Percentiles rank a stretch among this genome's conserved stretches.
phyloP scores from a whole-genome alignment of 2,329 filamentous ascomycete genomes.

The Microcera coccophila region DNA sequence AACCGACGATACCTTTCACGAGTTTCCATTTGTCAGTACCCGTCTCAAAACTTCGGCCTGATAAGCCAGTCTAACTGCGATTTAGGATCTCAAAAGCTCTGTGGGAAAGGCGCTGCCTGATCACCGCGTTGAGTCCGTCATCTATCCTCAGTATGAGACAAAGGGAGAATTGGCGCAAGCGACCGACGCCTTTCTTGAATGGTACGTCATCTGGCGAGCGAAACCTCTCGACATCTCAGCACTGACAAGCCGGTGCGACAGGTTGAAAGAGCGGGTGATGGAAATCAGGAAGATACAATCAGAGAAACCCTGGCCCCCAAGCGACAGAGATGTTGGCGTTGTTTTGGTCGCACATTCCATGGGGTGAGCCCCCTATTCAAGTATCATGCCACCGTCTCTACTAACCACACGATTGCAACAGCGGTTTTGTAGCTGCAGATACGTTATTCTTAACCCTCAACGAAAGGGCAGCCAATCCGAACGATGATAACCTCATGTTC shows the following conservation, averaged over 20 bases:
- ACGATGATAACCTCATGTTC: conserved; percentile 55
- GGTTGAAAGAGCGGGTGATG: conserved; percentile 78
- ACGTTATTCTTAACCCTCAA: conserved; percentile 68
- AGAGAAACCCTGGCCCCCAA: conserved; percentile 69
- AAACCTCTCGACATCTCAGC: background rate
- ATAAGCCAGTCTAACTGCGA: background rate
- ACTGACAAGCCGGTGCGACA: conserved; percentile 28
- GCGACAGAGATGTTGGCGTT: conserved; percentile 75
- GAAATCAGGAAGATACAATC: conserved; percentile 68
- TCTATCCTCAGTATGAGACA: conserved; percentile 72
- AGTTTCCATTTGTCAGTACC: conserved; percentile 52
- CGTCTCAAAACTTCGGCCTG: background rate
- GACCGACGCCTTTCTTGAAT: conserved; percentile 44
- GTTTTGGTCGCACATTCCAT: conserved; percentile 80
- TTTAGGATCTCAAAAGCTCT: conserved; percentile 53
- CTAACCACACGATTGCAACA: conserved; percentile 17
- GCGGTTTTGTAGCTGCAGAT: conserved; percentile 80
- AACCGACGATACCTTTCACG: conserved; percentile 64
- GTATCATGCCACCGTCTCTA: background rate
- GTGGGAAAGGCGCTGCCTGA: conserved; percentile 58
- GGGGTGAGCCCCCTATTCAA: conserved; percentile 45
- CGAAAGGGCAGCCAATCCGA: conserved; percentile 49
- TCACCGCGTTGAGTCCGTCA: conserved; percentile 56
- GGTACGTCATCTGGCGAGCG: too few species aligned
- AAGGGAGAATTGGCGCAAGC: conserved; percentile 59